Evolutionary conservation across 148 eudicot genomes (phyloP).

Genomic region (Oxyria digyna): DNA sequence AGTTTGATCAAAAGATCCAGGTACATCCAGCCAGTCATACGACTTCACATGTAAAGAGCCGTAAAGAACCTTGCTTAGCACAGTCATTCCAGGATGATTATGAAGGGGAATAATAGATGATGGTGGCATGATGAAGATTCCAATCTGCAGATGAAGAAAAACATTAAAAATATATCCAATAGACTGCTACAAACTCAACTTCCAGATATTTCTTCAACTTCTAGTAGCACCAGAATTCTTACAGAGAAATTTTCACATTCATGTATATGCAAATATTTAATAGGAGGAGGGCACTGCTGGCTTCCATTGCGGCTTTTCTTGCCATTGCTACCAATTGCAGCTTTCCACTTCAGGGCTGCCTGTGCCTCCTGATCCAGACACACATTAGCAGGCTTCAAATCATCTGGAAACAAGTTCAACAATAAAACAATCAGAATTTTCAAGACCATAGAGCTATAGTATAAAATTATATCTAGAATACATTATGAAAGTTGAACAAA

Average conservation of each 20-base stretch:
- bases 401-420: constrained; percentile 33
- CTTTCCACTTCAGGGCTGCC: constrained; percentile 57
- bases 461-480: background rate
- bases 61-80: constrained; percentile 88
- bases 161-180: background rate
- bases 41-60: constrained; percentile 74
- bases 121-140: constrained; percentile 93
- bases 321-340: constrained; percentile 55
- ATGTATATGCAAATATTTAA: constrained; percentile 75
- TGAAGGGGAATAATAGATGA: constrained; percentile 90
- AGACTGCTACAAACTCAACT: constrained; percentile 1
- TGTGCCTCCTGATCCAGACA: constrained; percentile 98
- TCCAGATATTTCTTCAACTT: background rate
- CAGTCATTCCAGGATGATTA: constrained; percentile 99
- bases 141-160: constrained; percentile 49
- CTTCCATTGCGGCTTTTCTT: constrained; percentile 49
- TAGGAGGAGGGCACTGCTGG: constrained; percentile 41
- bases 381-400: constrained; percentile 93
- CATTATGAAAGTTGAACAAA: background rate
- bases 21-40: constrained; percentile 80
- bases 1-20: constrained; percentile 45
- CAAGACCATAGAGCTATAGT: background rate
- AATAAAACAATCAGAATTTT: constrained; percentile 1
- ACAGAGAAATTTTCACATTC: constrained; percentile 90
- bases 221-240: constrained; percentile 20